A percentile compares a stretch with the other conserved stretches of the same genome.
Conservation (phyloP, 108 stramenopile genomes). For the Cyclotella sp. region DNA sequence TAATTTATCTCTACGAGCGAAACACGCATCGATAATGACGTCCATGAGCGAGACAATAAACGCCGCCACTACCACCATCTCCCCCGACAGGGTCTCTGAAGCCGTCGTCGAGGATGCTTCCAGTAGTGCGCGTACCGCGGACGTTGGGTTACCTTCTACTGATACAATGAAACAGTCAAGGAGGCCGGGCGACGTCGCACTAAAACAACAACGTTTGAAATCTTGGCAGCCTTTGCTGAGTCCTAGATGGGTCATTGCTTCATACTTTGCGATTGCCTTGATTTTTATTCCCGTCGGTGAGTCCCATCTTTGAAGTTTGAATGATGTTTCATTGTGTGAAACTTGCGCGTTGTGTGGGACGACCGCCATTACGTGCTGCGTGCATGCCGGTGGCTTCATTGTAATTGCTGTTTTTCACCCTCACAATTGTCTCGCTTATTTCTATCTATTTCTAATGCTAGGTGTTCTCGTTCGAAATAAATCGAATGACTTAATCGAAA, state of each 20-base stretch:
- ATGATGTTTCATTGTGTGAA: background rate
- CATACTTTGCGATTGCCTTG: slow-evolving; percentile 79
- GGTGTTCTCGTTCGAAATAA: slow-evolving; percentile 64
- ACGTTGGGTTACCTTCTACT: background rate
- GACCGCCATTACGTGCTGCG: background rate
- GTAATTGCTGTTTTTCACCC: background rate
- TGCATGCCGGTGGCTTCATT: background rate
- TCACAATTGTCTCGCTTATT: background rate
- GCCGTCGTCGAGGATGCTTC: background rate
- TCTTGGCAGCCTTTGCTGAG: slow-evolving; percentile 96
- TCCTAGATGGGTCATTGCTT: slow-evolving; percentile 84
- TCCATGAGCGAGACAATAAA: background rate
- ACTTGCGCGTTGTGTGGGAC: background rate
- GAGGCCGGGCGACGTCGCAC: slow-evolving; percentile 68
- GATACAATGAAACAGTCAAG: slow-evolving; percentile 20
- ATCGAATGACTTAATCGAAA: slow-evolving; percentile 68
- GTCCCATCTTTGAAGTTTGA: background rate
- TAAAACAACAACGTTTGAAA: slow-evolving; percentile 87
- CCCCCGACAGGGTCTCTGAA: background rate
- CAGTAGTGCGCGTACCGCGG: background rate
- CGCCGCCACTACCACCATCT: background rate
- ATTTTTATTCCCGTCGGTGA: slow-evolving; percentile 90
- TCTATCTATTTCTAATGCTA: slow-evolving; percentile 15
- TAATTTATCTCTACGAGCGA: too few relatives aligned
- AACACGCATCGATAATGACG: background rate